These are phyloP conservation scores for Epichloe sp. DNA, from an alignment of 2,329 filamentous ascomycete genomes.

Conservation along the genomic window DNA sequence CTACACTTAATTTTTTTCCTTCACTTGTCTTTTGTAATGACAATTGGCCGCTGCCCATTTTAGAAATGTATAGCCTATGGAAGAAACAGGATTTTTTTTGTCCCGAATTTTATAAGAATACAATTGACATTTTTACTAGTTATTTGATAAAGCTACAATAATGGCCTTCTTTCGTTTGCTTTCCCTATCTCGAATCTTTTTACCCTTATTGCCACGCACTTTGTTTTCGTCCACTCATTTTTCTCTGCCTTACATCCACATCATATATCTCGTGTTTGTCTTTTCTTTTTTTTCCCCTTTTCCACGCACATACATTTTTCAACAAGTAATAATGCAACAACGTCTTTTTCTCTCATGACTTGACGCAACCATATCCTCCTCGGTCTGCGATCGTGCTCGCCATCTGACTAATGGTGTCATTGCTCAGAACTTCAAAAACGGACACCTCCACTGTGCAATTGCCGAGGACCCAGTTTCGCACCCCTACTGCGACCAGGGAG, in stretches of 20 bases:
- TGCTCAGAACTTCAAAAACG: constrained; percentile 34
- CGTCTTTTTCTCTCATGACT: background rate
- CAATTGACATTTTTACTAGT: too few species aligned
- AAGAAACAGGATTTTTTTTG: too few species aligned
- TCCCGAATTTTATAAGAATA: too few species aligned
- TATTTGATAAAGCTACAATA: too few species aligned
- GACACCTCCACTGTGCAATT: constrained; percentile 31
- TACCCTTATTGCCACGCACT: too few species aligned
- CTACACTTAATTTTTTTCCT: accelerated
- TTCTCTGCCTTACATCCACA: background rate
- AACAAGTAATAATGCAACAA: background rate
- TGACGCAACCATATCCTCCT: constrained; percentile 15
- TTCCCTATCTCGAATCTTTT: too few species aligned
- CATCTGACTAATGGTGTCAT: constrained; percentile 26
- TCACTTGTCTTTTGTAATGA: too few species aligned
- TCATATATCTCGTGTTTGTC: background rate
- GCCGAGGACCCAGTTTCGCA: constrained; percentile 36
- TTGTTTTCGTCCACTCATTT: too few species aligned
- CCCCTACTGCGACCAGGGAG: constrained; percentile 39
- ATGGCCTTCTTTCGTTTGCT: too few species aligned
- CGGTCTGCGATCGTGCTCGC: constrained; percentile 22
- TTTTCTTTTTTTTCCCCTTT: background rate
- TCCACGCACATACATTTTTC: background rate
- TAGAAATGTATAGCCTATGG: too few species aligned
- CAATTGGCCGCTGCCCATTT: too few species aligned